Evolutionary conservation across 768 basidiomycete genomes (phyloP).

Genomic region (Astraeus odoratus): DNA sequence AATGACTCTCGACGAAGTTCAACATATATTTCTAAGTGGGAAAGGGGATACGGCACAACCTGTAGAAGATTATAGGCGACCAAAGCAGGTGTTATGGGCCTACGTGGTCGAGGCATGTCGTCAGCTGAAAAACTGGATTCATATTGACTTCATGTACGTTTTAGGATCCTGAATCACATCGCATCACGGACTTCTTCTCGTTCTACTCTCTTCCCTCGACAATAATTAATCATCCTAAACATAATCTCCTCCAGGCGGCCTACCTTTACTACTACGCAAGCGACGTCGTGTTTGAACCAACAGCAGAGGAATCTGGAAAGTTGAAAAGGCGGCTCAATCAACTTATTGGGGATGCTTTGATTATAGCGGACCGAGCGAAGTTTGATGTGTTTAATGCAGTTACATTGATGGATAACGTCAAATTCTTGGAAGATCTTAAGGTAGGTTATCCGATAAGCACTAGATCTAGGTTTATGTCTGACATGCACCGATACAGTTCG

Average conservation of each 20-base stretch:
- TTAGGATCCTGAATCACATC: constrained; percentile 77
- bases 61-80: constrained; percentile 35
- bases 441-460: constrained; percentile 32
- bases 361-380: constrained; percentile 72
- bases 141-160: background rate
- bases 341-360: constrained; percentile 73
- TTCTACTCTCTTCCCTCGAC: constrained; percentile 97
- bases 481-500: constrained; percentile 56
- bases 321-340: constrained; percentile 65
- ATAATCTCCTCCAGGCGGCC: constrained; percentile 78
- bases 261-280: constrained; percentile 96
- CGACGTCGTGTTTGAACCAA: constrained; percentile 58
- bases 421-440: constrained; percentile 79
- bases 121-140: constrained; percentile 21
- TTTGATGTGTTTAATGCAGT: constrained; percentile 98
- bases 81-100: constrained; percentile 88
- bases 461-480: background rate
- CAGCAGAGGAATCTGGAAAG: constrained; percentile 50
- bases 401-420: constrained; percentile 89
- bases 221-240: constrained; percentile 70
- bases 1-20: constrained; percentile 69
- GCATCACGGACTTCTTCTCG: constrained; percentile 93
- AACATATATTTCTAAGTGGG: constrained; percentile 87
- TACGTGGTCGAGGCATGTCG: constrained; percentile 82
- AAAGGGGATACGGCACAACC: constrained; percentile 46